Conservation (phyloP, 2,329 filamentous ascomycete genomes). For the Penicillium sp. region DNA sequence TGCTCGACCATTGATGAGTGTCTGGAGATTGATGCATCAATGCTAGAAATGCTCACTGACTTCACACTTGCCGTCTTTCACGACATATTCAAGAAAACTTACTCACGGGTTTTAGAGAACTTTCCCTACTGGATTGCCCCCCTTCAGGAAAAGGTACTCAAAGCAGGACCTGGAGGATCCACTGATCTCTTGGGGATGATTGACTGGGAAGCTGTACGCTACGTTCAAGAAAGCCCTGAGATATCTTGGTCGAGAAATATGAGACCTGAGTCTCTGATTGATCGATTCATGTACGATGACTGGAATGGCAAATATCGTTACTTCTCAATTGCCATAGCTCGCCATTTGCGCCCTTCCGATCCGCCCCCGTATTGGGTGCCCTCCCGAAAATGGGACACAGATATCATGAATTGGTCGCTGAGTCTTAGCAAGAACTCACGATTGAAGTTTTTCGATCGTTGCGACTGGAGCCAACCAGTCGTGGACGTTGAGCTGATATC, state of each 20-base stretch:
- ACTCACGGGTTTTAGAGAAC: conserved; percentile 61
- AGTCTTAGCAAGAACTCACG: conserved; percentile 70
- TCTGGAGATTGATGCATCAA: conserved; percentile 35
- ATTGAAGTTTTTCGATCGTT: conserved; percentile 47
- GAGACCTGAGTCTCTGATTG: conserved; percentile 41
- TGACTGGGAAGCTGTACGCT: conserved; percentile 44
- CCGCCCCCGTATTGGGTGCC: conserved; percentile 35
- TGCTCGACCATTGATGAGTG: conserved; percentile 48
- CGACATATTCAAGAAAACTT: conserved; percentile 88
- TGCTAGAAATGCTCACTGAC: conserved; percentile 59
- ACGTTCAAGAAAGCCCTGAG: conserved; percentile 42
- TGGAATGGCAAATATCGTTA: conserved; percentile 61
- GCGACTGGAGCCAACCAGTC: conserved; percentile 75
- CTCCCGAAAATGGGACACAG: conserved; percentile 51
- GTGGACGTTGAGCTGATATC: conserved; percentile 72
- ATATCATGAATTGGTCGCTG: conserved; percentile 81
- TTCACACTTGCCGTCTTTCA: conserved; percentile 78
- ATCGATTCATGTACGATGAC: conserved; percentile 58
- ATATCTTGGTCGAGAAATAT: conserved; percentile 49
- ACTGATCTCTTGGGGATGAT: conserved; percentile 33
- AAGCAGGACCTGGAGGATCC: conserved; percentile 1
- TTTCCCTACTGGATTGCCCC: conserved; percentile 87
- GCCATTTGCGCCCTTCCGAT: conserved; percentile 33
- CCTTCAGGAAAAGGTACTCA: conserved; percentile 22
- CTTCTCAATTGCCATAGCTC: conserved; percentile 48